These are phyloP conservation scores for Geotrichum aggregatum DNA, from an alignment of 1,139 yeast species.

Conservation along the genomic window DNA sequence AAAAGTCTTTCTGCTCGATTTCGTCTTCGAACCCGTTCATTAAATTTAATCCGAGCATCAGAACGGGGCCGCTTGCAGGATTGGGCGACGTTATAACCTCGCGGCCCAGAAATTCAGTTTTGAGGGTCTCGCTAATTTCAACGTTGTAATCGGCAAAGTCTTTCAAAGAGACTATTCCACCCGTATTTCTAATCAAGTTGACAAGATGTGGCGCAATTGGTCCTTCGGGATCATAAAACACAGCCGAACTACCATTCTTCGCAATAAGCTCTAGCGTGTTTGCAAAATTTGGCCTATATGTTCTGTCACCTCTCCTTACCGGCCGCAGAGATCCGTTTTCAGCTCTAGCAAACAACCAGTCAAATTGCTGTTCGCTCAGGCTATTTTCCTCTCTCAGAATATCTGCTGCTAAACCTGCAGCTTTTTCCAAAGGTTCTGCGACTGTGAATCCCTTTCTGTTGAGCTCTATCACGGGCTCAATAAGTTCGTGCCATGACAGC, in stretches of 20 bases:
- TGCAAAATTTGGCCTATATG: conserved; percentile 60
- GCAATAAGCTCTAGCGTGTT: conserved; percentile 66
- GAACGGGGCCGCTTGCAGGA: conserved; percentile 78
- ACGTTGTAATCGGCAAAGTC: conserved; percentile 67
- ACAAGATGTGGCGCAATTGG: conserved; percentile 62
- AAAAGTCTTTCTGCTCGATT: conserved; percentile 38
- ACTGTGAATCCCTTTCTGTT: conserved; percentile 67
- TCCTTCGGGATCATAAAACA: conserved; percentile 79
- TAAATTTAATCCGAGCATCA: conserved; percentile 69
- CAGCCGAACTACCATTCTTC: conserved; percentile 63
- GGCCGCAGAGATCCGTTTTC: conserved; percentile 37
- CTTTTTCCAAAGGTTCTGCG: conserved; percentile 46
- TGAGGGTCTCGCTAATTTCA: conserved; percentile 53
- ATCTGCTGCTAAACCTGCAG: conserved; percentile 25
- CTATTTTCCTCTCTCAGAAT: conserved; percentile 7
- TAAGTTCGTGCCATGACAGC: conserved; percentile 65
- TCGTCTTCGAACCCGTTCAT: conserved; percentile 41
- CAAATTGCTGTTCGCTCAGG: conserved; percentile 28
- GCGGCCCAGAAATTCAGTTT: conserved; percentile 45
- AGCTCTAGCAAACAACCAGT: conserved; percentile 39
- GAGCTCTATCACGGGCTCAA: conserved; percentile 69
- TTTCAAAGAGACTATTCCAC: conserved; percentile 57
- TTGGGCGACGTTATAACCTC: conserved; percentile 69
- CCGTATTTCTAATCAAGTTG: conserved; percentile 43
- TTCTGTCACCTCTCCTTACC: conserved; percentile 53